Percentiles rank a stretch among this genome's conserved stretches.
Evolutionary conservation across 306 rosid genomes (phyloP).

Genomic region (Quercus aquifolioides): DNA sequence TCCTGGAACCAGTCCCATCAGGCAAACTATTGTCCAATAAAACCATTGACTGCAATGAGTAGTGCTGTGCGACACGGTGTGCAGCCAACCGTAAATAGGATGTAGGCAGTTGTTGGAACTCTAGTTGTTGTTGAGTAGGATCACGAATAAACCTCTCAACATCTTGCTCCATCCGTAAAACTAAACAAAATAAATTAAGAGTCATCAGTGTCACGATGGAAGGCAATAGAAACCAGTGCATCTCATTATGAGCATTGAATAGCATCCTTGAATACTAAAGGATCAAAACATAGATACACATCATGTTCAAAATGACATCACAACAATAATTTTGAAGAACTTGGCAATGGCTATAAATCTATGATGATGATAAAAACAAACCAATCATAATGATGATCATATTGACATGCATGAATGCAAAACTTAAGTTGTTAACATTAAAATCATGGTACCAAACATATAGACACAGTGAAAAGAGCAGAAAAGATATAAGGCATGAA

Average conservation of each 20-base stretch:
- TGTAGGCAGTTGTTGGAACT: constrained; percentile 94
- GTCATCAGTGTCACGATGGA: background rate
- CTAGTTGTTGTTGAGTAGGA: constrained; percentile 81
- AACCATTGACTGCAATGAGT: constrained; percentile 92
- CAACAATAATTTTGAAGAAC: background rate
- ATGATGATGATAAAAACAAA: background rate
- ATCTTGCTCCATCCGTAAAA: constrained; percentile 97
- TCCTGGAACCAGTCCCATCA: constrained; percentile 93
- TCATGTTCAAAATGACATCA: background rate
- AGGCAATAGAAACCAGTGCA: background rate
- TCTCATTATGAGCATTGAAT: background rate
- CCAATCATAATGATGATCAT: too few species aligned
- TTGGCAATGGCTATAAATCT: background rate
- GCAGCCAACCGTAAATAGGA: constrained; percentile 97
- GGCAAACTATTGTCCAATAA: constrained; percentile 73
- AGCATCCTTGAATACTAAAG: constrained; percentile 7
- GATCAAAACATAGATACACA: background rate
- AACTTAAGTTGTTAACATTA: too few species aligned
- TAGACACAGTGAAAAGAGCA: background rate
- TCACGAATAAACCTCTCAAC: constrained; percentile 79
- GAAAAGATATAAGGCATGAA: background rate
- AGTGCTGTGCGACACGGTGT: constrained; percentile 97
- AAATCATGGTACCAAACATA: background rate
- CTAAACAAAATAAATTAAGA: constrained; percentile 41
- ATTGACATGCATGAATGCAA: too few species aligned